Percentiles rank a stretch among this genome's conserved stretches.
These are phyloP conservation scores for Rhododendron simsii DNA, from an alignment of 148 eudicot genomes.

Conservation along the genomic window DNA sequence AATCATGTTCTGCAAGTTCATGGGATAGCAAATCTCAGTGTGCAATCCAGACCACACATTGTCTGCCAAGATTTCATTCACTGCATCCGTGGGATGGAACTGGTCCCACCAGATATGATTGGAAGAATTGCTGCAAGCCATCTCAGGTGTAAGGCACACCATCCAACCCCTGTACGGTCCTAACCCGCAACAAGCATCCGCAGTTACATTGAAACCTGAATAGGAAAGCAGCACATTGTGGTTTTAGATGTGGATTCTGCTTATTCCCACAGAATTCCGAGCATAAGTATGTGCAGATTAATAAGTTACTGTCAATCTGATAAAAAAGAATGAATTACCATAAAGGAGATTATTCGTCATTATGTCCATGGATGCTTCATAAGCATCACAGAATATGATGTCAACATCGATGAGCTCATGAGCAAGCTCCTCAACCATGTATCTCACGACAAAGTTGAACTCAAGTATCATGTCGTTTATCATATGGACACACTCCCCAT, in stretches of 20 bases:
- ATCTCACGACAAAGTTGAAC: slow-evolving; percentile 69
- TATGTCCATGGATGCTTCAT: slow-evolving; percentile 77
- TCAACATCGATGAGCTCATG: slow-evolving; percentile 45
- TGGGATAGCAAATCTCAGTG: slow-evolving; percentile 77
- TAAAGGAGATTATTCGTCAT: slow-evolving; percentile 47
- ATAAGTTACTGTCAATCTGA: no score
- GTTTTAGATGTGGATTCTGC: background rate
- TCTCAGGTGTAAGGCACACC: slow-evolving; percentile 65
- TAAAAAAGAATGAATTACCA: slow-evolving; percentile 26
- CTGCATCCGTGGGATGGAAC: slow-evolving; percentile 85
- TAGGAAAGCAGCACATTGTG: background rate
- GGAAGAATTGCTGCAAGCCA: slow-evolving; percentile 81
- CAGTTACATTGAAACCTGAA: slow-evolving; percentile 59
- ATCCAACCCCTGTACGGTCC: slow-evolving; percentile 80
- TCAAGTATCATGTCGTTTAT: slow-evolving; percentile 86
- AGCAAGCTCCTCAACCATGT: slow-evolving; percentile 60
- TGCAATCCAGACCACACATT: slow-evolving; percentile 84
- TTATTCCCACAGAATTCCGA: background rate
- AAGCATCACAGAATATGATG: slow-evolving; percentile 71
- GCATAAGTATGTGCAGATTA: no score
- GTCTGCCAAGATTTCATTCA: slow-evolving; percentile 70
- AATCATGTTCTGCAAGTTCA: slow-evolving; percentile 64
- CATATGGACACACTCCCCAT: slow-evolving; percentile 66
- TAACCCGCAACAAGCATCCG: slow-evolving; percentile 82
- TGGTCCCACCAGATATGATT: slow-evolving; percentile 95